Evolutionary conservation across 129 eudicot species (phyloP), one percentile per base, ranked within the genome.

Genomic region (Artemisia tridentata): DNA sequence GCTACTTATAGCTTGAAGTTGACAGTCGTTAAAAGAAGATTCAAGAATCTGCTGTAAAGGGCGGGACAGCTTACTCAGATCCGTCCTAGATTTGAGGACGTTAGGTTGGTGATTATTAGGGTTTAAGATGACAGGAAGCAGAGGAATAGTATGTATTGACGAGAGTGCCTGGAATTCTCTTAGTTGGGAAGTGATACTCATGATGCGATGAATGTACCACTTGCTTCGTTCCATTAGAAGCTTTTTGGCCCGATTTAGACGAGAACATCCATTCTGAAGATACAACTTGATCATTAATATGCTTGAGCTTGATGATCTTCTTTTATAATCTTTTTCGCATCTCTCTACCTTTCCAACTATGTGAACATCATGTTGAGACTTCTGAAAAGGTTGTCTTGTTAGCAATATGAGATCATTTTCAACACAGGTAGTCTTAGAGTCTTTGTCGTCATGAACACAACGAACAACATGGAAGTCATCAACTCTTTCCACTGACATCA

Each of bases 131-230:
- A 77, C 71, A 29, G 99, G 92, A 77, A 90, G 86, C 65, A 88
- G 81, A 84, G 97, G 97, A 50, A 86, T 90, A 78, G 83, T 81
- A 27, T 70, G 85, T 77, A 88, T 78, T 4, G 97, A 86, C 48
- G 99, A 87, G 65, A 95, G 74, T 72, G 99, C 99, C 82, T 90
- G 99, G 77, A 95, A 95, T 77, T 95, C 97, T 79, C 97, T 82
- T 57, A 90, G 85, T 73, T 95, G 99, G 59, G 99, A 87, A 52
- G 96, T 88, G 68, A 95, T 90, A 71, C 84, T 87, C 96, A 88
- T 82, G 78, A 95, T 72, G 63, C 89, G 89, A 76, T 86, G 80
- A 77, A 90, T 71, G 80, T 68, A 86, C 99, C 99, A 95, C 85
- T 90, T 95, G 87, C 97, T 95, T 80, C 99, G 72, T 58, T 84